Evolutionary conservation across 2,329 filamentous ascomycete genomes (phyloP), one percentile per base, ranked within the genome.

Genomic region (Xylaria hypoxylon): DNA sequence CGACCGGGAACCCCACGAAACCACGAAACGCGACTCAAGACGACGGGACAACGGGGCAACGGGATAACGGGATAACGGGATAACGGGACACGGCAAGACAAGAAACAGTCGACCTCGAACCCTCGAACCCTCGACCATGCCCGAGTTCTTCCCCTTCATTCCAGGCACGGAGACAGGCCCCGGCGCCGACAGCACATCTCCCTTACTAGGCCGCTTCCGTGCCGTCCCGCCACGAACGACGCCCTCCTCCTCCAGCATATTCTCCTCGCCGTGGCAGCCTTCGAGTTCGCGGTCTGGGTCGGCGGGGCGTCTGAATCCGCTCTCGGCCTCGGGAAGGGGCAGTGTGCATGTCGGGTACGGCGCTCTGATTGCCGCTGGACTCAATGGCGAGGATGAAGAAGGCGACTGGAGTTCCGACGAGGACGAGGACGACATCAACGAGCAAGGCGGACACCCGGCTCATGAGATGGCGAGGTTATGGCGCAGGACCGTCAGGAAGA

Each of bases 111-210:
- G 19, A 24, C 2, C 5, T 26, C 60, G 22, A 38, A n/a, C n/a
- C n/a, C n/a, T n/a, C n/a, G n/a, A n/a, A n/a, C n/a, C n/a, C 5
- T 26, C 60, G 22, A 38, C 59, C 26, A 90, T 90, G 87, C 86
- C 88, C 75, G 83, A 84, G 74, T 89, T 90, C 82, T 90, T 91
- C 80, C 83, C 85, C 76, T 91, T 91, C 79, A 88, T 88, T 69
- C 88, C 88, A 74, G 89, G 88, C 77, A 84, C 81, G 74, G 89
- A 90, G 79, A 84, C 87, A 69, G 84, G 65, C 44, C 72, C 72
- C 72, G 47, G 78, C 59, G 77, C 75, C 64, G 81, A 80, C 73
- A 80, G 85, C 73, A 80, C 86, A 47, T 86, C 88, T 19, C 87
- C 89, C 26, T 79, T 90, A 8, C 84, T 90, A 2, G 89, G 89